phyloP scores from a whole-genome alignment of 2,329 filamentous ascomycete species.

The Aspergillus ibericus region DNA sequence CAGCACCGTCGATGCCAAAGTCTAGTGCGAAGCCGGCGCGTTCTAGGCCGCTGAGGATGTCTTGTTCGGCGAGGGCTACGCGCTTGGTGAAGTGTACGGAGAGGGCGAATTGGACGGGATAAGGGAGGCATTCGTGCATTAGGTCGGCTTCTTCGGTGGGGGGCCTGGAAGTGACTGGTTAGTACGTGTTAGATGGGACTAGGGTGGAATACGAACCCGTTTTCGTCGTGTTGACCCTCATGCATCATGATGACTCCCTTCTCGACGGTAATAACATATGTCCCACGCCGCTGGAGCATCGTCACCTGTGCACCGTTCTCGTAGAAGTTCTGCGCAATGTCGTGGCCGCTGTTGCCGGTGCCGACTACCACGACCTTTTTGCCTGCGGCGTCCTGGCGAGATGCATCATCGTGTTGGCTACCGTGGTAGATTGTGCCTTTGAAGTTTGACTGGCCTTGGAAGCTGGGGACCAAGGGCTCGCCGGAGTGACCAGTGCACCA shows the following conservation, averaged over 20 bases:
- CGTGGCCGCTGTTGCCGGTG: conserved; percentile 52
- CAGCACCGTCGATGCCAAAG: conserved; percentile 42
- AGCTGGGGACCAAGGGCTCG: conserved; percentile 42
- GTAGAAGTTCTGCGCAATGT: conserved; percentile 53
- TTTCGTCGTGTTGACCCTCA: conserved; percentile 49
- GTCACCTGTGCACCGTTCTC: conserved; percentile 53
- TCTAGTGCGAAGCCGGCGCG: conserved; percentile 49
- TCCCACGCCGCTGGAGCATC: conserved; percentile 55
- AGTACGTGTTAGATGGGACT: background rate
- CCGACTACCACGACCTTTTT: conserved; percentile 53
- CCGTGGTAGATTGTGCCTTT: conserved; percentile 48
- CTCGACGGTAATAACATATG: conserved; percentile 51
- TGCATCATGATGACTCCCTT: conserved; percentile 48
- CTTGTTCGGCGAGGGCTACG: conserved; percentile 45
- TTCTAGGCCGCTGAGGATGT: conserved; percentile 47
- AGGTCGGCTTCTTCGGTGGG: conserved; percentile 55
- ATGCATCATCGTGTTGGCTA: conserved; percentile 44
- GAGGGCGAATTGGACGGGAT: conserved; percentile 49
- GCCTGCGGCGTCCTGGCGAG: conserved; percentile 33
- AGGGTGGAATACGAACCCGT: conserved; percentile 27
- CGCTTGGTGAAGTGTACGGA: conserved; percentile 44
- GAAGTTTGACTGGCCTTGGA: conserved; percentile 45
- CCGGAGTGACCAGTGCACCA: conserved; percentile 50
- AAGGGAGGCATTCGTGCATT: conserved; percentile 48
- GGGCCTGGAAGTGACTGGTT: conserved; percentile 29